Percentiles rank a stretch among this genome's conserved stretches.
Evolutionary conservation across 164 flowering plant genomes (phyloP).

Genomic region (Sextonia rubra): DNA sequence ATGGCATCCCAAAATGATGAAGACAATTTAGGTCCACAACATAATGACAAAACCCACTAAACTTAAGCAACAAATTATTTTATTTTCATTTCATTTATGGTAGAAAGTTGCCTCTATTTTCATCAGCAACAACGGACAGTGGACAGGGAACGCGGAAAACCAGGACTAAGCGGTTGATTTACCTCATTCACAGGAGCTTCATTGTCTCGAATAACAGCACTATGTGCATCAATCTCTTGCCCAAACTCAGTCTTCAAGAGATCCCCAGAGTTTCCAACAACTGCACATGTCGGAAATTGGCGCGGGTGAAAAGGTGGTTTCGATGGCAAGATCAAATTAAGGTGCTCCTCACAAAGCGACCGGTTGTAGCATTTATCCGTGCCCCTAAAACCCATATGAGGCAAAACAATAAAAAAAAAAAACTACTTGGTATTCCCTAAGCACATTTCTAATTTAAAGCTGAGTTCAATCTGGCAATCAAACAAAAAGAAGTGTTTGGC

Average conservation of each 20-base stretch:
- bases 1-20: background rate
- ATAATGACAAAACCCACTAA: background rate
- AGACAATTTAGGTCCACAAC: background rate
- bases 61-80: too few species aligned
- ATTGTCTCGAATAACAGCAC: conserved; percentile 93
- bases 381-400: conserved; percentile 44
- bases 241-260: conserved; percentile 91
- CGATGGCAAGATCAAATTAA: conserved; percentile 76
- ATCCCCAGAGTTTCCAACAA: conserved; percentile 98
- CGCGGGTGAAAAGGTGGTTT: conserved; percentile 93
- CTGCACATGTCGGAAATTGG: conserved; percentile 89
- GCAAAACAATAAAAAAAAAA: conserved; percentile 1
- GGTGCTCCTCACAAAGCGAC: conserved; percentile 92
- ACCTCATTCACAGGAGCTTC: conserved; percentile 98
- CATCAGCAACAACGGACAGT: background rate
- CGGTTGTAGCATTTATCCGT: conserved; percentile 78
- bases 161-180: background rate
- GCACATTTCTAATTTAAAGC: background rate
- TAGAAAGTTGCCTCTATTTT: background rate
- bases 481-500: conserved; percentile 4
- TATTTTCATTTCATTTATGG: background rate
- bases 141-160: conserved; percentile 4
- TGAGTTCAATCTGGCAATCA: background rate
- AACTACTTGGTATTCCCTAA: too few species aligned
- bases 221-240: conserved; percentile 88